Percentiles rank a stretch among this genome's conserved stretches.
These are phyloP conservation scores for Rhizophora mangle DNA, from an alignment of 345 rosid species.

Conservation along the genomic window DNA sequence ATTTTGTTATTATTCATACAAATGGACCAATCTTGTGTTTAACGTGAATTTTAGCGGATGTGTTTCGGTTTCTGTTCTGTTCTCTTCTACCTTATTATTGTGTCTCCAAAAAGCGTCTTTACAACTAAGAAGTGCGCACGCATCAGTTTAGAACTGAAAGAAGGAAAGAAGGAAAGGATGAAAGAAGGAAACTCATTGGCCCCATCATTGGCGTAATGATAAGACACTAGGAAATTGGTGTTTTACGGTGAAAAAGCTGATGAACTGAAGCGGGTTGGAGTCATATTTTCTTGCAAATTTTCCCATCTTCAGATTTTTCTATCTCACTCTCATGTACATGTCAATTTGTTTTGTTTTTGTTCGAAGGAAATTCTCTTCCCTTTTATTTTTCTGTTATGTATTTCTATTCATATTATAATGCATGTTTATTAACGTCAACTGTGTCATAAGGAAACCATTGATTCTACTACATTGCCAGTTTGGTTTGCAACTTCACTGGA, in stretches of 20 bases:
- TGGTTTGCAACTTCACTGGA: not conserved
- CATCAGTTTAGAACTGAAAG: not conserved
- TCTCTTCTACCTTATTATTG: no score
- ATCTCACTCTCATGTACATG: no score
- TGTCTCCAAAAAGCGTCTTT: no score
- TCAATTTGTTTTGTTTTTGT: not conserved
- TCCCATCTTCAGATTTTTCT: no score
- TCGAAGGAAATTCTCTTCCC: not conserved
- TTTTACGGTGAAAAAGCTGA: no score
- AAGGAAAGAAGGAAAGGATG: slow-evolving; percentile 1
- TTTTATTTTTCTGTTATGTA: not conserved
- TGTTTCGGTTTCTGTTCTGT: no score
- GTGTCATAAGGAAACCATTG: not conserved
- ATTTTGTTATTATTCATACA: not conserved
- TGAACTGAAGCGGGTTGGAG: no score
- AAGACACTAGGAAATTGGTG: not conserved
- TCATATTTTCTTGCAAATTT: no score
- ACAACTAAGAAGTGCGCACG: no score
- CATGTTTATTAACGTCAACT: not conserved
- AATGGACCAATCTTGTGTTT: not conserved
- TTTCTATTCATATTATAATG: not conserved
- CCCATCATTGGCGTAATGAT: no score
- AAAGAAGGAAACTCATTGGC: no score
- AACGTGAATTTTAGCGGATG: slow-evolving; percentile 24
- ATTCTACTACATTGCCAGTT: not conserved